A percentile compares a stretch with the other conserved stretches of the same genome.
Conservation (phyloP, 805 yeast species). For the Myxozyma mucilagina region DNA sequence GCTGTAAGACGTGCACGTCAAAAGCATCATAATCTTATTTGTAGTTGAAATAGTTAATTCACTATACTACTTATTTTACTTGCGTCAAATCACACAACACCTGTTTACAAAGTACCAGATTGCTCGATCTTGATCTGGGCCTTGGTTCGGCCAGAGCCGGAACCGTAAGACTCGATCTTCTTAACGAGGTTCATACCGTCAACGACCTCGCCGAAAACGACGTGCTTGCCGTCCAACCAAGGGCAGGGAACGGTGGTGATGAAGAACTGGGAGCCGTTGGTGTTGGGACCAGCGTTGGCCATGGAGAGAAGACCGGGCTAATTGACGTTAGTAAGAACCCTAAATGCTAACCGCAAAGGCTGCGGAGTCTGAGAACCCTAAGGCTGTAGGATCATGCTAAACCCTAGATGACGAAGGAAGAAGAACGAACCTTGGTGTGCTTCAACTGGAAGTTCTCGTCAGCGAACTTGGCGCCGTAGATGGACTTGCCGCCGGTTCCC, state of each 20-base stretch:
- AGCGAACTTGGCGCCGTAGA: constrained; percentile 68
- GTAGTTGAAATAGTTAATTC: too few species aligned
- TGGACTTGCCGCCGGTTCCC: constrained; percentile 89
- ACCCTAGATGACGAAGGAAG: neutral
- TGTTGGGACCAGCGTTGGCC: constrained; percentile 72
- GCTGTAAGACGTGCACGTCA: too few species aligned
- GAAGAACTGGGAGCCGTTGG: constrained; percentile 92
- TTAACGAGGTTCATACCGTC: constrained; percentile 79
- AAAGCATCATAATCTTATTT: too few species aligned
- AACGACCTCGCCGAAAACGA: constrained; percentile 92
- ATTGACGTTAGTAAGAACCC: neutral
- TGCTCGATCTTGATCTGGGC: constrained; percentile 61
- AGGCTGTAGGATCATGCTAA: neutral
- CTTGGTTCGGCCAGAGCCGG: constrained; percentile 64
- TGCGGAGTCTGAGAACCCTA: neutral
- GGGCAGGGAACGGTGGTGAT: constrained; percentile 86
- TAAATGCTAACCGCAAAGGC: neutral
- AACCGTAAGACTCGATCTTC: constrained; percentile 77
- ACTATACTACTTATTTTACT: too few species aligned
- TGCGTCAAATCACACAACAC: neutral
- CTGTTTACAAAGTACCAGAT: constrained; percentile 30
- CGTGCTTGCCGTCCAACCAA: constrained; percentile 94
- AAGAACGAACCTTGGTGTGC: constrained; percentile 47
- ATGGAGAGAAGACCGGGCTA: constrained; percentile 68
- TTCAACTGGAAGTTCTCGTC: constrained; percentile 74